phyloP scores from a whole-genome alignment of 2,329 filamentous ascomycete species.

The Colletotrichum chrysophilum region DNA sequence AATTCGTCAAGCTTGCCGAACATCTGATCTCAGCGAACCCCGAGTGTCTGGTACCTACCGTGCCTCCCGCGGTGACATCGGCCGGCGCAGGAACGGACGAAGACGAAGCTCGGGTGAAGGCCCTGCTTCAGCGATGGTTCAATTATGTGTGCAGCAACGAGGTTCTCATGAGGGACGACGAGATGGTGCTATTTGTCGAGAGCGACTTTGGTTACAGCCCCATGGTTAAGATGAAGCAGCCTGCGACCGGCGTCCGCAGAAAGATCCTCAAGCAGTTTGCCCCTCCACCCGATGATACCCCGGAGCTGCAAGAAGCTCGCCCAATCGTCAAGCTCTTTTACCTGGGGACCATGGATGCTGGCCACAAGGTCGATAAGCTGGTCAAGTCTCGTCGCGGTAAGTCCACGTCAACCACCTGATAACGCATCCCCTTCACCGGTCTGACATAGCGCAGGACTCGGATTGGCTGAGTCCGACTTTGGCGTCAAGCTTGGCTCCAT shows the following conservation, averaged over 20 bases:
- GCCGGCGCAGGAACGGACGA: slow-evolving; percentile 96
- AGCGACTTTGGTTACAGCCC: slow-evolving; percentile 98
- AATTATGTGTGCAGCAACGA: slow-evolving; percentile 94
- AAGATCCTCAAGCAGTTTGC: slow-evolving; percentile 99
- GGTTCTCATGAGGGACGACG: slow-evolving; percentile 90
- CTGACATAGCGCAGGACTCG: slow-evolving; percentile 69
- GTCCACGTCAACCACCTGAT: slow-evolving; percentile 25
- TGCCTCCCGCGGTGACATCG: slow-evolving; percentile 92
- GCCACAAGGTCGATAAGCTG: slow-evolving; percentile 93
- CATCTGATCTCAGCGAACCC: slow-evolving; percentile 98
- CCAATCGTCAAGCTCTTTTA: slow-evolving; percentile 96
- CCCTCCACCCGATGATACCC: slow-evolving; percentile 94
- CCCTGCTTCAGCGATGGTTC: slow-evolving; percentile 90
- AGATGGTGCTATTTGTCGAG: slow-evolving; percentile 98
- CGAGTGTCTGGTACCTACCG: slow-evolving; percentile 90
- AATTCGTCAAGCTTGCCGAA: slow-evolving; percentile 95
- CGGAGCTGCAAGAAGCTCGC: slow-evolving; percentile 87
- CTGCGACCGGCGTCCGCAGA: slow-evolving; percentile 90
- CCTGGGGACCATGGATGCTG: slow-evolving; percentile 92
- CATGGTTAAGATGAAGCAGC: slow-evolving; percentile 93
- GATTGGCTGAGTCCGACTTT: slow-evolving; percentile 90
- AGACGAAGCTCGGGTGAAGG: slow-evolving; percentile 89
- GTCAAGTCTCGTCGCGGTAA: slow-evolving; percentile 91
- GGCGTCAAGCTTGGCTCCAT: slow-evolving; percentile 88
- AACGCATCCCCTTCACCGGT: neutral